Evolutionary conservation across 2,329 filamentous ascomycete species (phyloP).

Genomic region (Ceratocystis lukuohia): DNA sequence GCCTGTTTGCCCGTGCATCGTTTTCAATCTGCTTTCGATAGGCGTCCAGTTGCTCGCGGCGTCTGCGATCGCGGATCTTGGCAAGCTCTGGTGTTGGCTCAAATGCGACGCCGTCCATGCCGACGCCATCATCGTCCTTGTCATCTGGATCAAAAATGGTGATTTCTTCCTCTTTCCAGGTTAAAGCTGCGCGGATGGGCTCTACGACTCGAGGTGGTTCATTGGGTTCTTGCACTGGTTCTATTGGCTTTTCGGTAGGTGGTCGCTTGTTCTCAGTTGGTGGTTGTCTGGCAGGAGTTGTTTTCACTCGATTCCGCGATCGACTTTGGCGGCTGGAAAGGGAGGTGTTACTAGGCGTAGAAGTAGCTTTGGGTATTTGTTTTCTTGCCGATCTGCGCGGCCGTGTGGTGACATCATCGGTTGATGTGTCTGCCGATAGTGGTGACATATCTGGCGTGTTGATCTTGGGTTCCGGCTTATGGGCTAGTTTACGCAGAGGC

Average conservation of each 20-base stretch:
- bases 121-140: slow-evolving; percentile 52
- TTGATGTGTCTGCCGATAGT: slow-evolving; percentile 6
- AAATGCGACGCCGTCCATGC: slow-evolving; percentile 56
- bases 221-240: not conserved
- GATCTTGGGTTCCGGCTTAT: not conserved
- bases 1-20: slow-evolving; percentile 38
- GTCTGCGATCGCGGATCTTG: slow-evolving; percentile 41
- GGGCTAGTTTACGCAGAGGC: slow-evolving; percentile 5
- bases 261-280: not conserved
- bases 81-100: slow-evolving; percentile 49
- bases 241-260: not conserved
- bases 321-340: slow-evolving; percentile 1
- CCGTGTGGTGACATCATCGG: not conserved
- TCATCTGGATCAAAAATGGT: slow-evolving; percentile 52
- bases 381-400: slow-evolving; percentile 11
- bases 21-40: slow-evolving; percentile 48
- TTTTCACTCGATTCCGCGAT: slow-evolving; percentile 1
- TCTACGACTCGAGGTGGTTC: slow-evolving; percentile 31
- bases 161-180: slow-evolving; percentile 56
- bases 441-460: not conserved
- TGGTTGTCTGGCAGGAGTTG: not conserved
- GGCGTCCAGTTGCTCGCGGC: slow-evolving; percentile 47
- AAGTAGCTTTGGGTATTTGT: not conserved
- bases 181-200: slow-evolving; percentile 44
- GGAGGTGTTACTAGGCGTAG: not conserved